Conservation (phyloP, 2,329 filamentous ascomycete species). For the Dactylellina leptospora region DNA sequence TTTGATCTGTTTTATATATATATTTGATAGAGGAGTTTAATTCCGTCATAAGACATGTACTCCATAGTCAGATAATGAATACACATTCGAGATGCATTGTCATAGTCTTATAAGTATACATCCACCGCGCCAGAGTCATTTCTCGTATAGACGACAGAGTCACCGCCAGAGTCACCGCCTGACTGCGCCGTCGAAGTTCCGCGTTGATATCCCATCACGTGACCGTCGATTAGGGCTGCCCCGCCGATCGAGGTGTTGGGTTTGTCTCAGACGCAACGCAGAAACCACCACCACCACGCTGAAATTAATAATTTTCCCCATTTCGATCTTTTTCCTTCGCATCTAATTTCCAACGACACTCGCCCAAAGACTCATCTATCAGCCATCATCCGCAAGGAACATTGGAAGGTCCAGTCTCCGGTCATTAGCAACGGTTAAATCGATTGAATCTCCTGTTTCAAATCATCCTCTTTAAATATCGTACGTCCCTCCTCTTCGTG, state of each 20-base stretch:
- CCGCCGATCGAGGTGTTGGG: constrained; percentile 1
- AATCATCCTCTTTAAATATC: constrained; percentile 40
- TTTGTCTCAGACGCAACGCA: constrained; percentile 22
- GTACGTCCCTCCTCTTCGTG: constrained; percentile 21
- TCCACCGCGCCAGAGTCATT: too few species aligned
- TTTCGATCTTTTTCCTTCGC: constrained; percentile 14
- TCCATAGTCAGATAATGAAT: too few species aligned
- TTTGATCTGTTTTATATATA: background rate
- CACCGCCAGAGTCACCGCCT: too few species aligned
- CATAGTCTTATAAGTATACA: too few species aligned
- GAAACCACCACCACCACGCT: constrained; percentile 26
- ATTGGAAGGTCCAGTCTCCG: constrained; percentile 53
- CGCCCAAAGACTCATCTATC: constrained; percentile 39
- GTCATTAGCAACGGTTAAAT: constrained; percentile 54
- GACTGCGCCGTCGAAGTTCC: too few species aligned
- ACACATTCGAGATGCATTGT: too few species aligned
- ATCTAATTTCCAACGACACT: constrained; percentile 25
- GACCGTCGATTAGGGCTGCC: constrained; percentile 41
- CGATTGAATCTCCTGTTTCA: constrained; percentile 54
- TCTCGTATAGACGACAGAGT: too few species aligned
- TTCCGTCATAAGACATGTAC: too few species aligned
- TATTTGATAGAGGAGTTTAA: constrained; percentile 43
- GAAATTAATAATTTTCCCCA: constrained; percentile 19
- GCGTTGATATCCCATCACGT: constrained; percentile 24
- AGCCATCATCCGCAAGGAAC: constrained; percentile 46